These are phyloP conservation scores for Wickerhamiella kazuoi DNA, from an alignment of 805 yeast genomes.

Conservation along the genomic window DNA sequence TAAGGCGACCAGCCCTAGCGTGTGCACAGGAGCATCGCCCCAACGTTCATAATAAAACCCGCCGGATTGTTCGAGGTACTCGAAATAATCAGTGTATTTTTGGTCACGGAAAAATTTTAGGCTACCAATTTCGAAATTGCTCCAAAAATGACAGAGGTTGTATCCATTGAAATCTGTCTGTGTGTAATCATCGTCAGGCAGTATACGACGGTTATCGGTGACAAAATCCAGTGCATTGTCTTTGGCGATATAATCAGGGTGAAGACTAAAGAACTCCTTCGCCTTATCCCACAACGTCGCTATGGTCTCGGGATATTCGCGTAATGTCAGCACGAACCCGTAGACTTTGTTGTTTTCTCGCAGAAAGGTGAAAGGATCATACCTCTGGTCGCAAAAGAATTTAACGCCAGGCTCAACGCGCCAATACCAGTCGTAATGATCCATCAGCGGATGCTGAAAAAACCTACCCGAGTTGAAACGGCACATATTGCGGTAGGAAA, in stretches of 20 bases:
- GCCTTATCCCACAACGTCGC: slow-evolving; percentile 66
- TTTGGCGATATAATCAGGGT: slow-evolving; percentile 45
- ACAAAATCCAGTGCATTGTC: slow-evolving; percentile 43
- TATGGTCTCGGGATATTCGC: slow-evolving; percentile 72
- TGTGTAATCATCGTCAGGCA: slow-evolving; percentile 25
- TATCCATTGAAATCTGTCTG: slow-evolving; percentile 39
- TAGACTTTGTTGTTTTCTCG: slow-evolving; percentile 60
- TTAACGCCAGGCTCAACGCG: slow-evolving; percentile 89
- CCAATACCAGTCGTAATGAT: slow-evolving; percentile 75
- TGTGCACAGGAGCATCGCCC: slow-evolving; percentile 92
- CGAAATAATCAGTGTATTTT: slow-evolving; percentile 50
- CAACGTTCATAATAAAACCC: slow-evolving; percentile 85
- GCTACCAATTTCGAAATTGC: slow-evolving; percentile 66
- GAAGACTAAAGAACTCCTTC: slow-evolving; percentile 42
- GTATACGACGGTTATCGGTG: slow-evolving; percentile 32
- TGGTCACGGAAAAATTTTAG: slow-evolving; percentile 57
- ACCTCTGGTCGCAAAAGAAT: slow-evolving; percentile 54
- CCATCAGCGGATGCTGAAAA: slow-evolving; percentile 55
- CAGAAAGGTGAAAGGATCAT: slow-evolving; percentile 72
- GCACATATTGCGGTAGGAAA: slow-evolving; percentile 83
- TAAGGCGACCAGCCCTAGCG: slow-evolving; percentile 46
- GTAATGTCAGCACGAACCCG: slow-evolving; percentile 70
- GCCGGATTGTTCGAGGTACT: slow-evolving; percentile 49
- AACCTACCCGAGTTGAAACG: slow-evolving; percentile 84
- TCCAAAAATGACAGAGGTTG: slow-evolving; percentile 78